Base-by-base conservation (phyloP, 805 yeast species). In the Kluyveromyces wickerhamii region DNA sequence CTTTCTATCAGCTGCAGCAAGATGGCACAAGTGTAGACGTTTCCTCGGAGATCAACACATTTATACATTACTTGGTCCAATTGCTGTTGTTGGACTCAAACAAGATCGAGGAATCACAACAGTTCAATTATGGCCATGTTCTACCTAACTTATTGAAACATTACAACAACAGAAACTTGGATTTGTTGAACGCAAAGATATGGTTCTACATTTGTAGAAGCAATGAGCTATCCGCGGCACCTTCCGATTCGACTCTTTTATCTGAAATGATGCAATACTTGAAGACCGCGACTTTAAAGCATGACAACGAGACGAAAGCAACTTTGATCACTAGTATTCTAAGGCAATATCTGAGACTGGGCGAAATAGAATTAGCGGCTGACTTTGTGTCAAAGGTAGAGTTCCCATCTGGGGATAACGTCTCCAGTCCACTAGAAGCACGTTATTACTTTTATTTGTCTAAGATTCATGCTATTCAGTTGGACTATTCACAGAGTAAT, bases 201-300 rank as follows among this genome's bases (percentile, higher is more conserved):
- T 92, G 97, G 97, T 92, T 89, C 57, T 89, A 87, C 63, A 71
- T 83, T 47, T 71, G 79, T 29, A 75, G 94, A 59, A 72, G 87
- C 2, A 74, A 76, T 45, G 97, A 89, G 63, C 62, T 79, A 36
- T 52, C 65, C 20, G 54, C 51, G 14, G 40, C 42, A 18, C 52
- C 48, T 23, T 45, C 53, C 27, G 63, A 77, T 45, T 62, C 74
- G 39, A 63, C 68, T 32, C 65, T 84, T 35, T 74, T 94, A 55
- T 72, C 85, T 5, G 75, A 71, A 26, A 67, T 89, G 55, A 72
- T 86, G 57, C 62, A 69, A 15, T 85, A 82, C 8, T 68, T 92
- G 49, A 77, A 96, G 62, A 80, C 92, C 4, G 87, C 96, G 3
- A 77, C 95, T 13, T 71, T 92, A 45, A 79, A 95, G 49, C 96